Conservation (phyloP, 371 early-diverging fungal species). For the Cokeromyces recurvatus region DNA sequence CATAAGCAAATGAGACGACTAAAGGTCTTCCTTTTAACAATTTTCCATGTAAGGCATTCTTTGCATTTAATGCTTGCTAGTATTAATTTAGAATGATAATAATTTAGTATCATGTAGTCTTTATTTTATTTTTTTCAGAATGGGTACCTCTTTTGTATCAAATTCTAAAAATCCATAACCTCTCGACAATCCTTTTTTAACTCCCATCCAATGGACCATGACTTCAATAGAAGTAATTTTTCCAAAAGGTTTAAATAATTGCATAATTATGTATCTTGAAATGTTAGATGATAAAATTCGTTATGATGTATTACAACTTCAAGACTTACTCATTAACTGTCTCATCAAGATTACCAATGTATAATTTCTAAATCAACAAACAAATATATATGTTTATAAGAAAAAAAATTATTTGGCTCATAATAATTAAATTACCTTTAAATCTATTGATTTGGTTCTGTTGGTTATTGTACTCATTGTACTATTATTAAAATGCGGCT, state of each 20-base stretch:
- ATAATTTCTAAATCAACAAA: constrained; percentile 38
- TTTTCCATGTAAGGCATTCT: constrained; percentile 47
- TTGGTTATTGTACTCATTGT: too few species aligned
- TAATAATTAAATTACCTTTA: too few species aligned
- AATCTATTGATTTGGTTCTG: too few species aligned
- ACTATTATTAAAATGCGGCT: too few species aligned
- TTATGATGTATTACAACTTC: neutral
- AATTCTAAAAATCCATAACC: constrained; percentile 69
- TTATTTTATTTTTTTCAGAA: too few species aligned
- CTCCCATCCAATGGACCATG: constrained; percentile 58
- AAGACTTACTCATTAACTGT: constrained; percentile 53
- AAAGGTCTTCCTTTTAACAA: constrained; percentile 47
- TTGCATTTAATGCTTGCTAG: constrained; percentile 52
- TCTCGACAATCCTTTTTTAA: constrained; percentile 57
- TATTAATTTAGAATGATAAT: neutral
- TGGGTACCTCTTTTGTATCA: constrained; percentile 39
- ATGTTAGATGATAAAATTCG: neutral
- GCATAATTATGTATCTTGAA: constrained; percentile 52
- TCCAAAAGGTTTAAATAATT: constrained; percentile 64
- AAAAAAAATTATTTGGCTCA: too few species aligned
- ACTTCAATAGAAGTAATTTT: constrained; percentile 62
- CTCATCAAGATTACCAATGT: constrained; percentile 59
- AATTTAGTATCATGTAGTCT: neutral
- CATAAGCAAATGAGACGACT: constrained; percentile 54
- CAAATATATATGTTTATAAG: too few species aligned